Conservation (phyloP, 1,284 basidiomycete genomes). For the Cryptococcus maquisensis region DNA sequence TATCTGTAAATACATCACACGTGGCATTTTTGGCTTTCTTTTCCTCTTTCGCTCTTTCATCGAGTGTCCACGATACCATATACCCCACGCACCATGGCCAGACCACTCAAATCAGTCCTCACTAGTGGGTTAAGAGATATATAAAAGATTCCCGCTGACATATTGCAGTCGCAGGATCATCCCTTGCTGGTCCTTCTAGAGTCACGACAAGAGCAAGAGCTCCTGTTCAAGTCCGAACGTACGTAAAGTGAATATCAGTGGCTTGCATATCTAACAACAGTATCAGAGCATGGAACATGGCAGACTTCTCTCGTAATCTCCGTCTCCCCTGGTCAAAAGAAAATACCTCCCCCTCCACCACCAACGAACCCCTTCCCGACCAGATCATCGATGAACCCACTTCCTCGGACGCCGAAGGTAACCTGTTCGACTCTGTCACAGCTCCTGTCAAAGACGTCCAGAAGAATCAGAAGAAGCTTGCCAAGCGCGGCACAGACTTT, state of each 20-base stretch:
- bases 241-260: not conserved
- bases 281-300: not conserved
- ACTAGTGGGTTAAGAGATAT: slow-evolving; percentile 4
- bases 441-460: not conserved
- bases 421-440: not conserved
- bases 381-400: slow-evolving; percentile 2
- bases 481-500: not conserved
- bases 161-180: slow-evolving; percentile 14
- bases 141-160: not conserved
- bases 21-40: not conserved
- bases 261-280: not conserved
- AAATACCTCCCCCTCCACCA: not conserved
- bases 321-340: not conserved
- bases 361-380: not conserved
- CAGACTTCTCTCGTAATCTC: no score
- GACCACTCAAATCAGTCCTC: slow-evolving; percentile 13
- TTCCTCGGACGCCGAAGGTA: slow-evolving; percentile 1
- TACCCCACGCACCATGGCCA: slow-evolving; percentile 11
- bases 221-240: slow-evolving; percentile 13
- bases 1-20: not conserved
- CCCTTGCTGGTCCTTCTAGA: slow-evolving; percentile 17
- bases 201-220: not conserved
- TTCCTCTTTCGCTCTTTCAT: not conserved
- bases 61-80: not conserved
- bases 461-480: not conserved